Percentiles rank a stretch among this genome's conserved stretches.
These are phyloP conservation scores for Periconia macrospinosa DNA, from an alignment of 2,329 filamentous ascomycete species.

Conservation along the genomic window DNA sequence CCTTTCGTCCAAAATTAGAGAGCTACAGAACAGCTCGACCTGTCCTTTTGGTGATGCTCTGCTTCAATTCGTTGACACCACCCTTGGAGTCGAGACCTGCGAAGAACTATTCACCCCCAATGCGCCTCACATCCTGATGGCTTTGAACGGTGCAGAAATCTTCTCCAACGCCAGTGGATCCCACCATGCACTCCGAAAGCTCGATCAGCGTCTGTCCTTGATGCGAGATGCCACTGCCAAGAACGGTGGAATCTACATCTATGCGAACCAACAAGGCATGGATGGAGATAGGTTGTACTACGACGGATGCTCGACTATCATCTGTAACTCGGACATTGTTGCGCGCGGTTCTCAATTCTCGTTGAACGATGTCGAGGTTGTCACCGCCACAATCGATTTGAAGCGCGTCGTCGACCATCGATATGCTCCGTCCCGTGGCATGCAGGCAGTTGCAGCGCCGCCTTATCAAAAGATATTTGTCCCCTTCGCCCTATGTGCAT, in stretches of 20 bases:
- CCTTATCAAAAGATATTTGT: constrained; percentile 52
- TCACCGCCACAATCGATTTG: constrained; percentile 60
- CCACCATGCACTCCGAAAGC: constrained; percentile 70
- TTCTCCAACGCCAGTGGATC: constrained; percentile 68
- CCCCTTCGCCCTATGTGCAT: constrained; percentile 46
- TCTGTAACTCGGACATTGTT: constrained; percentile 64
- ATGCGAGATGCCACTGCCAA: constrained; percentile 69
- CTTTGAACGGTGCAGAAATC: constrained; percentile 71
- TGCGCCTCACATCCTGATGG: constrained; percentile 61
- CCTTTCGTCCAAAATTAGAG: constrained; percentile 45
- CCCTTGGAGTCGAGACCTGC: constrained; percentile 66
- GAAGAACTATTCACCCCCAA: constrained; percentile 48
- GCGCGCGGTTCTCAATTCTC: constrained; percentile 69
- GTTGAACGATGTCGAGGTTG: constrained; percentile 52
- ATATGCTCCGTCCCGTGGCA: constrained; percentile 56
- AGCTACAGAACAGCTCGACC: constrained; percentile 47
- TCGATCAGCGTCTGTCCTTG: constrained; percentile 64
- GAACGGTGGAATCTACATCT: constrained; percentile 64
- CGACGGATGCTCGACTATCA: constrained; percentile 58
- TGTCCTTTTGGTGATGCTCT: constrained; percentile 68
- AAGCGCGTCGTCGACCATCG: constrained; percentile 70
- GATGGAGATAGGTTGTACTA: constrained; percentile 38
- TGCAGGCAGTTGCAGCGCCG: constrained; percentile 57
- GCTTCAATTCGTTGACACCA: constrained; percentile 63
- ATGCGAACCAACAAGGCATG: constrained; percentile 63